These are phyloP conservation scores for Sporobolomyces roseus DNA, from an alignment of 768 basidiomycete species.

Conservation along the genomic window DNA sequence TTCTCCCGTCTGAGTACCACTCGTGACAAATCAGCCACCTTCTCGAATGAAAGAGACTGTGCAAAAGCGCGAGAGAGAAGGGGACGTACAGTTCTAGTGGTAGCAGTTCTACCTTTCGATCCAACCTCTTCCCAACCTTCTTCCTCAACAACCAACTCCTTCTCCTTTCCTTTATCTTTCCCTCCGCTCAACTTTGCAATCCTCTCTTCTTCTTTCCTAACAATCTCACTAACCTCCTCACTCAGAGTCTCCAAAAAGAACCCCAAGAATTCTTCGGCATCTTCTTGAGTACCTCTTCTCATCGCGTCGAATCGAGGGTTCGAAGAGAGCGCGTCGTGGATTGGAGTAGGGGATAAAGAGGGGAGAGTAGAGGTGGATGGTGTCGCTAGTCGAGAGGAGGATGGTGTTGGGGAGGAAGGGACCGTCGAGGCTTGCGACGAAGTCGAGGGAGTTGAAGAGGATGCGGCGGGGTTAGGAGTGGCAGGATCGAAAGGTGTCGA, in stretches of 20 bases:
- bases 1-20: not conserved
- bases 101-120: conserved; percentile 71
- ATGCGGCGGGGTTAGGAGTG: conserved; percentile 48
- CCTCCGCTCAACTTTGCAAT: conserved; percentile 6
- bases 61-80: not conserved
- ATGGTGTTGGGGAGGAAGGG: conserved; percentile 43
- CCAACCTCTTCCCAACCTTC: conserved; percentile 93
- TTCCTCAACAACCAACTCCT: conserved; percentile 49
- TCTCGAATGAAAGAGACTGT: too few relatives aligned
- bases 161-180: conserved; percentile 41
- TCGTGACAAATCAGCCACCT: too few relatives aligned
- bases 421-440: too few relatives aligned
- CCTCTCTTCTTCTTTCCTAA: conserved; percentile 20
- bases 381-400: too few relatives aligned
- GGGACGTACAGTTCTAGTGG: conserved; percentile 69
- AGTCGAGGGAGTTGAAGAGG: too few relatives aligned
- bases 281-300: conserved; percentile 93
- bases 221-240: conserved; percentile 68
- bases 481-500: conserved; percentile 19
- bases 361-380: conserved; percentile 42
- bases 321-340: conserved; percentile 89
- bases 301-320: conserved; percentile 91
- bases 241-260: conserved; percentile 92
- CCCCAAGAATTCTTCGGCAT: conserved; percentile 97
- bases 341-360: conserved; percentile 61